Evolutionary conservation across 2,329 filamentous ascomycete genomes (phyloP).

Genomic region (Pseudocercospora fijiensis): DNA sequence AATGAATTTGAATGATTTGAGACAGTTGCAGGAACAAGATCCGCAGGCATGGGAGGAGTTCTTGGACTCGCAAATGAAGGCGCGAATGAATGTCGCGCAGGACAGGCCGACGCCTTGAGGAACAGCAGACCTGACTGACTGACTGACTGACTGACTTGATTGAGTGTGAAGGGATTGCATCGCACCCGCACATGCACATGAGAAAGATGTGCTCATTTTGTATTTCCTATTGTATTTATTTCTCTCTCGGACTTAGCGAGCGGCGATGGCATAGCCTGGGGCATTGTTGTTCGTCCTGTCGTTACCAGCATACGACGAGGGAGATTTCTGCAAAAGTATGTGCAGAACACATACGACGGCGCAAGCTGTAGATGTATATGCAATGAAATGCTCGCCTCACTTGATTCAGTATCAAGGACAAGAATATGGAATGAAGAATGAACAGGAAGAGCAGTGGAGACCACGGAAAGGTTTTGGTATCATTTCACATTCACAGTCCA

Average conservation of each 20-base stretch:
- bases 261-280: neutral
- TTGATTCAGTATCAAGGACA: neutral
- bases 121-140: neutral
- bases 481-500: slow-evolving; percentile 13
- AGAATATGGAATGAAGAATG: neutral
- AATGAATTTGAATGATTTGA: slow-evolving; percentile 66
- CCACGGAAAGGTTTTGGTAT: slow-evolving; percentile 18
- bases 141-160: too few species aligned
- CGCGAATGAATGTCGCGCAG: slow-evolving; percentile 33
- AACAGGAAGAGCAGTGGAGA: neutral
- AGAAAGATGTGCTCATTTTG: neutral
- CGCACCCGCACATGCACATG: neutral
- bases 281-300: neutral
- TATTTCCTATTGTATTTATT: neutral
- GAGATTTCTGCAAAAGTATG: neutral
- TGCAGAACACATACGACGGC: slow-evolving; percentile 5
- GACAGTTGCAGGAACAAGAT: slow-evolving; percentile 53
- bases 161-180: neutral
- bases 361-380: slow-evolving; percentile 3
- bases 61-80: slow-evolving; percentile 39
- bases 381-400: neutral
- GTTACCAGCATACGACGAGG: neutral
- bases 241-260: slow-evolving; percentile 3
- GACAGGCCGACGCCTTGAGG: slow-evolving; percentile 12
- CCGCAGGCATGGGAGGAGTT: slow-evolving; percentile 39